Conservation (phyloP, 441 rosid species). For the Brassica balearica region DNA sequence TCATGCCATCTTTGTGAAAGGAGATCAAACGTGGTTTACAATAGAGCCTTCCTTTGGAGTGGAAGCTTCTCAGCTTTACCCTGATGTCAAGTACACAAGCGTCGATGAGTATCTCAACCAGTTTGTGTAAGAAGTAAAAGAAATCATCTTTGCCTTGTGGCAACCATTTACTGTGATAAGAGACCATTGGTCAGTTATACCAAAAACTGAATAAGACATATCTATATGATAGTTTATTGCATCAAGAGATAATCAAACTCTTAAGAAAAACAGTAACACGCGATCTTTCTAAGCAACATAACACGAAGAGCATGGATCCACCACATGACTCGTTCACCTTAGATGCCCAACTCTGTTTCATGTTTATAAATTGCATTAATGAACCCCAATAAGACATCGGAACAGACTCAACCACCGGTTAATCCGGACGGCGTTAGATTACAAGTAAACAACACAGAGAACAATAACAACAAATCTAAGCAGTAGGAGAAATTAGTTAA, state of each 20-base stretch:
- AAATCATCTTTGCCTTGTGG: background rate
- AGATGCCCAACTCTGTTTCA: conserved; percentile 48
- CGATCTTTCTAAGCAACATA: conserved; percentile 3
- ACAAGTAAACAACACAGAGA: no score
- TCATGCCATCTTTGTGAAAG: conserved; percentile 41
- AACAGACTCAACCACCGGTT: no score
- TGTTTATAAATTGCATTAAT: no score
- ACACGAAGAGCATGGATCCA: background rate
- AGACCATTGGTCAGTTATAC: conserved; percentile 13
- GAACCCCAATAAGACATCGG: no score
- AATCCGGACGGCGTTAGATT: no score
- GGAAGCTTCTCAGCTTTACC: conserved; percentile 57
- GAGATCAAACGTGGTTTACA: conserved; percentile 37
- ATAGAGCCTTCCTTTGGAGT: conserved; percentile 43
- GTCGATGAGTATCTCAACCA: conserved; percentile 49
- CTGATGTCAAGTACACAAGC: conserved; percentile 53
- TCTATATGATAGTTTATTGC: background rate
- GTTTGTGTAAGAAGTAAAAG: conserved; percentile 28
- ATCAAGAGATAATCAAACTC: background rate
- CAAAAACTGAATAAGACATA: conserved; percentile 18
- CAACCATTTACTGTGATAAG: conserved; percentile 7
- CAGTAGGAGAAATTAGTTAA: no score
- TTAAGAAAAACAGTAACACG: background rate
- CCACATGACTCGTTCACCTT: conserved; percentile 68
- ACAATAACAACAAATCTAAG: no score